These are phyloP conservation scores for Babesia bigemina DNA, from an alignment of 169 alveolate species.

Conservation along the genomic window DNA sequence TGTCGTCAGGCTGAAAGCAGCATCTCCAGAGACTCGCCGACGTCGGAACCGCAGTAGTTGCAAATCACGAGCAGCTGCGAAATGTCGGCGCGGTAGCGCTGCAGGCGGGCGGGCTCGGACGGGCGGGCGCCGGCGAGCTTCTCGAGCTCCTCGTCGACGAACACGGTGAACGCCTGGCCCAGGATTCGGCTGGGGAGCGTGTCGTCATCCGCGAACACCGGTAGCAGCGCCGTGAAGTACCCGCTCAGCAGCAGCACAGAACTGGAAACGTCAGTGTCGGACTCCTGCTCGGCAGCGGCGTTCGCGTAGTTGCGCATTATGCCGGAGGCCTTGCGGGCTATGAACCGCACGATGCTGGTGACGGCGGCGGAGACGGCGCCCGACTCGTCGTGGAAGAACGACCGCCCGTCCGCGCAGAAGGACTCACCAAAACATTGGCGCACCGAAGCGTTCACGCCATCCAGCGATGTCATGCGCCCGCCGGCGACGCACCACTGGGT, in stretches of 20 bases:
- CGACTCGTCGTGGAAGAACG: slow-evolving; percentile 1
- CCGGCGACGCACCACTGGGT: neutral
- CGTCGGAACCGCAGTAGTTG: slow-evolving; percentile 26
- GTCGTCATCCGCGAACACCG: slow-evolving; percentile 36
- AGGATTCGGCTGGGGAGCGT: slow-evolving; percentile 11
- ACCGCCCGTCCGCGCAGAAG: neutral
- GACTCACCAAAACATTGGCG: neutral
- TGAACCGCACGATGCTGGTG: slow-evolving; percentile 1
- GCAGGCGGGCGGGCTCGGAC: neutral
- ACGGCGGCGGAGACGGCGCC: neutral
- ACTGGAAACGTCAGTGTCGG: slow-evolving; percentile 13
- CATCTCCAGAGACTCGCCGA: slow-evolving; percentile 40
- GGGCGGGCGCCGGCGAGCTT: slow-evolving; percentile 28
- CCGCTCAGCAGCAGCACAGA: slow-evolving; percentile 38
- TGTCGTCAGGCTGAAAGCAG: neutral
- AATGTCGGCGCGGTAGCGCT: slow-evolving; percentile 33
- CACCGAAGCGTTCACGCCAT: neutral
- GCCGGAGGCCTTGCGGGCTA: slow-evolving; percentile 24
- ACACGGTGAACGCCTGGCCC: slow-evolving; percentile 26
- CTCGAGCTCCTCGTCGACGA: slow-evolving; percentile 54
- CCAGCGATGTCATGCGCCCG: neutral
- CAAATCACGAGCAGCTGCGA: slow-evolving; percentile 48
- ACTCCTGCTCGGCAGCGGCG: neutral
- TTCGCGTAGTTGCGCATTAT: slow-evolving; percentile 1
- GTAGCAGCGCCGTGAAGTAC: slow-evolving; percentile 53